phyloP scores from a whole-genome alignment of 208 protist genomes.

The Crithidia sp. region DNA sequence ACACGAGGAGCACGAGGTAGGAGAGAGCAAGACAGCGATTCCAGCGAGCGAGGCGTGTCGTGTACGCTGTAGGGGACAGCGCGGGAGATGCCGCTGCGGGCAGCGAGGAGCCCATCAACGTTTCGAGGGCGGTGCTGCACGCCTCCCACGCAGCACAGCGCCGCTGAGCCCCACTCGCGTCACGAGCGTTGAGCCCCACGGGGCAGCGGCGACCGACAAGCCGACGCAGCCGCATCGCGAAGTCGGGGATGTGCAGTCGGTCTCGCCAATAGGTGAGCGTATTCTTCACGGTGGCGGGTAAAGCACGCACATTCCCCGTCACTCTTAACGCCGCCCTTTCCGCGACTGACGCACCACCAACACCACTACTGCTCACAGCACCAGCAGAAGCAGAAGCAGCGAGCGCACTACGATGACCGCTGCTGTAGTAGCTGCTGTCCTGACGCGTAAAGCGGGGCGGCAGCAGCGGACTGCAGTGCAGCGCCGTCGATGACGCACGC shows the following conservation, averaged over 20 bases:
- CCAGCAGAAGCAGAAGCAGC: no score
- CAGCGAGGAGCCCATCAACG: background rate
- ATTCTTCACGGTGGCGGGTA: background rate
- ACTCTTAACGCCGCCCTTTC: no score
- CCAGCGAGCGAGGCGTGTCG: background rate
- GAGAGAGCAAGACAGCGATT: background rate
- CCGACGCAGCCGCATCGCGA: constrained; percentile 14
- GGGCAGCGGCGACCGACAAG: background rate
- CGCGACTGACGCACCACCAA: no score
- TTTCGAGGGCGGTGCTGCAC: no score
- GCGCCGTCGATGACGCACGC: no score
- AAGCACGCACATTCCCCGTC: no score
- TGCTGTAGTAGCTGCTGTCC: no score
- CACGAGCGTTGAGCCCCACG: background rate
- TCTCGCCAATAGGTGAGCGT: background rate
- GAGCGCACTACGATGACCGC: no score
- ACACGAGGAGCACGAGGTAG: constrained; percentile 18
- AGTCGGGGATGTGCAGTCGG: constrained; percentile 8
- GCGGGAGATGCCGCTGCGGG: background rate
- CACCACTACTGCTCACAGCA: no score
- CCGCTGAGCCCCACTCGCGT: background rate
- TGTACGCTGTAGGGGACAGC: background rate
- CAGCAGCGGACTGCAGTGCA: no score
- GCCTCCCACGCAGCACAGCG: background rate
- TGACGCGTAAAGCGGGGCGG: no score